Evolutionary conservation across 345 rosid species (phyloP).

Genomic region (Eucalyptus rudis): DNA sequence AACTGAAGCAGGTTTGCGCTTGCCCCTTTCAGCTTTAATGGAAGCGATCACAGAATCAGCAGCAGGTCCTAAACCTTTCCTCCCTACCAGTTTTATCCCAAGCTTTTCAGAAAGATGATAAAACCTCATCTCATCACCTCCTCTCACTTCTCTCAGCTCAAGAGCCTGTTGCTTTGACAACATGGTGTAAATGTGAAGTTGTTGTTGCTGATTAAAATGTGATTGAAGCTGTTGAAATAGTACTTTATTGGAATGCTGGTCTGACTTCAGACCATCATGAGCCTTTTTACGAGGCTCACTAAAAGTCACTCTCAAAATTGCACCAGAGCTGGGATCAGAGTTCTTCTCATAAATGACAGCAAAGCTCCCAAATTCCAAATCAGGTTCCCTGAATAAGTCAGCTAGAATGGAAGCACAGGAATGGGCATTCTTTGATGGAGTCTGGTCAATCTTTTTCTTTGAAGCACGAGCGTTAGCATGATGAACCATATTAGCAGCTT

Average conservation of each 20-base stretch:
- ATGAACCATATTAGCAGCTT: conserved; percentile 90
- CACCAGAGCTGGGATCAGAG: conserved; percentile 63
- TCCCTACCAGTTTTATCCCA: conserved; percentile 82
- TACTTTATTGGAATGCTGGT: conserved; percentile 75
- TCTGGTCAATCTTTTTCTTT: conserved; percentile 43
- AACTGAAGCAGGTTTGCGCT: conserved; percentile 45
- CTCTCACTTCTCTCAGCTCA: conserved; percentile 93
- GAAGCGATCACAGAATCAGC: conserved; percentile 86
- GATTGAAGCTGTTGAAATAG: conserved; percentile 97
- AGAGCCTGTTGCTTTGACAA: conserved; percentile 80
- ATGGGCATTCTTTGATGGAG: conserved; percentile 64
- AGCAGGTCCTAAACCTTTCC: conserved; percentile 80
- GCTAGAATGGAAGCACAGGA: conserved; percentile 74
- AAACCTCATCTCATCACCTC: conserved; percentile 90
- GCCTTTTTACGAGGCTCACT: conserved; percentile 62
- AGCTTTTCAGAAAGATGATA: conserved; percentile 68
- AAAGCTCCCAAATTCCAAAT: conserved; percentile 88
- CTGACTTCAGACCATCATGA: conserved; percentile 48
- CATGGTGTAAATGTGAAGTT: conserved; percentile 73
- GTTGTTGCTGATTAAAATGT: conserved; percentile 92
- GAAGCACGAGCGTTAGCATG: conserved; percentile 43
- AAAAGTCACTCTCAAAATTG: conserved; percentile 69
- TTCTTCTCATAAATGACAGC: conserved; percentile 66
- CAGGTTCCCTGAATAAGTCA: conserved; percentile 92
- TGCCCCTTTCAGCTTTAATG: conserved; percentile 79